Conservation (phyloP, 441 rosid species). For the Sinapis alba region DNA sequence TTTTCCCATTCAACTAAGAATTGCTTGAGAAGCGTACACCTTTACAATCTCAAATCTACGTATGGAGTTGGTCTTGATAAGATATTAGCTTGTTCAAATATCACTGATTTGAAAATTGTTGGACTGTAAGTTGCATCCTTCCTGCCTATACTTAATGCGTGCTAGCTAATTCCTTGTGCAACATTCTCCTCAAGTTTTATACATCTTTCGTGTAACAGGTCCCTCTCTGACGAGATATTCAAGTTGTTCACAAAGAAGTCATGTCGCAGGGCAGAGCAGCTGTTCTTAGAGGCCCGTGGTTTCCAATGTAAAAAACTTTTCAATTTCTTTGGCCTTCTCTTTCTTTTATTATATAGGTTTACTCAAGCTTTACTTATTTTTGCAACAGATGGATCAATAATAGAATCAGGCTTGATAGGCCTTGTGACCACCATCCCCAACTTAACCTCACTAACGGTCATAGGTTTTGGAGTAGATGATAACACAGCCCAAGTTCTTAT, state of each 20-base stretch:
- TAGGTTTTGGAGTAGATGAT: background rate
- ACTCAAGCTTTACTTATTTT: background rate
- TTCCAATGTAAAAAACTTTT: slow-evolving; percentile 38
- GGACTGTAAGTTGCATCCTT: no score
- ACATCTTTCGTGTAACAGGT: no score
- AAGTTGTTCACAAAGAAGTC: no score
- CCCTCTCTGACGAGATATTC: no score
- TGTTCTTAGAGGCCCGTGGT: slow-evolving; percentile 59
- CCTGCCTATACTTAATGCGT: no score
- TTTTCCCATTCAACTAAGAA: slow-evolving; percentile 45
- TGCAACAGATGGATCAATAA: background rate
- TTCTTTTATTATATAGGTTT: background rate
- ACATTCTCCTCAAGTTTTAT: no score
- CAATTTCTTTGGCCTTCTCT: slow-evolving; percentile 10
- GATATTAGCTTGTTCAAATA: no score
- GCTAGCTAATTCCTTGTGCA: no score
- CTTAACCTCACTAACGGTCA: background rate
- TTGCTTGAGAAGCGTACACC: slow-evolving; percentile 68
- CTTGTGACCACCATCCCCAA: slow-evolving; percentile 2
- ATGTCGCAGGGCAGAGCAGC: slow-evolving; percentile 68
- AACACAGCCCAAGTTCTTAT: background rate
- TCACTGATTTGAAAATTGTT: no score
- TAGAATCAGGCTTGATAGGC: background rate
- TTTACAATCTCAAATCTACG: no score
- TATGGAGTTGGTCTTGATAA: no score